phyloP scores from a whole-genome alignment of 2,329 filamentous ascomycete genomes.

The Arthroderma sp. region DNA sequence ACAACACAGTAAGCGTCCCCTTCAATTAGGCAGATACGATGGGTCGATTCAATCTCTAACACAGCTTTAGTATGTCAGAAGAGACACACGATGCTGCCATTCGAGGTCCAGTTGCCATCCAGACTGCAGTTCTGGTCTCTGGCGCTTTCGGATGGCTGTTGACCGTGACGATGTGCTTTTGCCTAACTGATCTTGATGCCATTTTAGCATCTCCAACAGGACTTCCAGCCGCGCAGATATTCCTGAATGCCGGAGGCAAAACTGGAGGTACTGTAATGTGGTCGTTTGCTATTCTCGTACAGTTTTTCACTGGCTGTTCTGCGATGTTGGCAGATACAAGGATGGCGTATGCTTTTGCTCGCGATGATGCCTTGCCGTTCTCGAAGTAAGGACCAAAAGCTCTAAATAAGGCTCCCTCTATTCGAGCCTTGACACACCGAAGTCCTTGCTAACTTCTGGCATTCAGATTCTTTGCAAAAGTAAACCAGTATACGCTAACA shows the following conservation, averaged over 20 bases:
- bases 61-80: constrained; percentile 44
- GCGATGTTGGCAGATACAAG: constrained; percentile 51
- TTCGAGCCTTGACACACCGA: not conserved
- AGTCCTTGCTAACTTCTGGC: constrained; percentile 1
- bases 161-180: constrained; percentile 51
- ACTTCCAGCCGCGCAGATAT: constrained; percentile 46
- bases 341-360: constrained; percentile 49
- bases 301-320: constrained; percentile 51
- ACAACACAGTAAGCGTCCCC: constrained; percentile 45
- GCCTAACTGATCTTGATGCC: constrained; percentile 43
- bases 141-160: constrained; percentile 49
- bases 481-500: constrained; percentile 43
- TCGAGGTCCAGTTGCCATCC: constrained; percentile 46
- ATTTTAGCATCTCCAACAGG: constrained; percentile 47
- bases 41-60: constrained; percentile 11
- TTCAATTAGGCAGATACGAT: constrained; percentile 9
- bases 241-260: constrained; percentile 47
- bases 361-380: constrained; percentile 48
- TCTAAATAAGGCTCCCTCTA: not conserved
- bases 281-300: constrained; percentile 49
- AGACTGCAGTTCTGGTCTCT: constrained; percentile 45
- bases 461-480: constrained; percentile 37
- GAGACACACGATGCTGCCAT: constrained; percentile 52
- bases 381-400: constrained; percentile 32
- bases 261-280: constrained; percentile 47